A percentile compares a stretch with the other conserved stretches of the same genome.
Conservation (phyloP, 1,284 basidiomycete genomes). For the Ceratobasidium sp. region DNA sequence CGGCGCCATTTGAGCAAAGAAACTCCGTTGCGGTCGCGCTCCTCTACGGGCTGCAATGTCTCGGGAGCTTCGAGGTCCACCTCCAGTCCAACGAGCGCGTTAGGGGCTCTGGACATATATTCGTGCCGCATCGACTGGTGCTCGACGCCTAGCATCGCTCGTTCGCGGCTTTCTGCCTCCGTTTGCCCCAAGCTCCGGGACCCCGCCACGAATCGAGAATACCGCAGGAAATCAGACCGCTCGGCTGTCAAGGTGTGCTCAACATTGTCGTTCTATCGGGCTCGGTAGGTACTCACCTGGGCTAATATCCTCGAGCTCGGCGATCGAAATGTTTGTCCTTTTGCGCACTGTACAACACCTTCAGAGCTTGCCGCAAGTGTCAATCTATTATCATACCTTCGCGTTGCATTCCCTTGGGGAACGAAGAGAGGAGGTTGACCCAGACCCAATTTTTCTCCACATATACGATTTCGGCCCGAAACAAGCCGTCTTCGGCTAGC, state of each 20-base stretch:
- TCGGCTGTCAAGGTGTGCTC: too few species aligned
- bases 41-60: too few species aligned
- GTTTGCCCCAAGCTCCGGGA: background rate
- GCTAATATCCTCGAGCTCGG: background rate
- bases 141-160: background rate
- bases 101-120: background rate
- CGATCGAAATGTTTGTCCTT: background rate
- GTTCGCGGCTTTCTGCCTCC: background rate
- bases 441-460: background rate
- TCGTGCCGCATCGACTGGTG: background rate
- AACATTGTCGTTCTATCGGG: too few species aligned
- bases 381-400: background rate
- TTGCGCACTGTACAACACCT: background rate
- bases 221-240: background rate
- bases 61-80: background rate
- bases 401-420: background rate
- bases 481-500: background rate
- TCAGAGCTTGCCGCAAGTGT: background rate
- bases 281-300: too few species aligned
- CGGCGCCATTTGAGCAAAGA: too few species aligned
- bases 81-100: background rate
- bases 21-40: too few species aligned
- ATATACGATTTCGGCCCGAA: background rate
- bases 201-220: background rate
- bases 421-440: background rate